phyloP scores from a whole-genome alignment of 1,139 yeast genomes.

The Suhomyces taliae region DNA sequence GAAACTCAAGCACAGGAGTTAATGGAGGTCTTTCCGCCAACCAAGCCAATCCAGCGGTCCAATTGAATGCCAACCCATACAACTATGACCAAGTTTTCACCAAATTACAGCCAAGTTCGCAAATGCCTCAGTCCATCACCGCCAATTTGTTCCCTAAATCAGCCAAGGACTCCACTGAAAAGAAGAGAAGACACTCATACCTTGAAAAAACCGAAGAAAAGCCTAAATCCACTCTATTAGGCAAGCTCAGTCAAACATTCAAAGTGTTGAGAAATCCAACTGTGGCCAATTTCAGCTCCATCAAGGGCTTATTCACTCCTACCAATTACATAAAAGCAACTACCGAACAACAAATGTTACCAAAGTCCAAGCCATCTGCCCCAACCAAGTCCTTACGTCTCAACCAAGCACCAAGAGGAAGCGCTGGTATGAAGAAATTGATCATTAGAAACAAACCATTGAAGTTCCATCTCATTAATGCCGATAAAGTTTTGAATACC shows the following conservation, averaged over 20 bases:
- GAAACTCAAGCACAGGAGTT: background rate
- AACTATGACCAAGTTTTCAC: slow-evolving; percentile 25
- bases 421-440: slow-evolving; percentile 31
- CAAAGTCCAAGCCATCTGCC: background rate
- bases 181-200: slow-evolving; percentile 22
- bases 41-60: background rate
- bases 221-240: slow-evolving; percentile 29
- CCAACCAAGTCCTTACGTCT: slow-evolving; percentile 12
- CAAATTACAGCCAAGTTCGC: slow-evolving; percentile 14
- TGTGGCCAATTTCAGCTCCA: slow-evolving; percentile 12
- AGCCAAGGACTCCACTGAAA: slow-evolving; percentile 16
- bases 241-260: slow-evolving; percentile 40
- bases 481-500: slow-evolving; percentile 40
- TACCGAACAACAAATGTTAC: slow-evolving; percentile 1
- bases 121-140: slow-evolving; percentile 44
- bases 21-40: slow-evolving; percentile 3
- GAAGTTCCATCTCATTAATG: slow-evolving; percentile 45
- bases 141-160: slow-evolving; percentile 24
- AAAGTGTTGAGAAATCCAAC: slow-evolving; percentile 30
- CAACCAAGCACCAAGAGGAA: slow-evolving; percentile 11
- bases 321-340: slow-evolving; percentile 22
- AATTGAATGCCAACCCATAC: slow-evolving; percentile 24
- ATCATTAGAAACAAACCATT: slow-evolving; percentile 44
- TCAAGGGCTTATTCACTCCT: slow-evolving; percentile 28
- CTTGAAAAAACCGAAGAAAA: slow-evolving; percentile 12